Base-by-base conservation (phyloP, 2,329 filamentous ascomycete species). In the Incumbomyces delicatus region DNA sequence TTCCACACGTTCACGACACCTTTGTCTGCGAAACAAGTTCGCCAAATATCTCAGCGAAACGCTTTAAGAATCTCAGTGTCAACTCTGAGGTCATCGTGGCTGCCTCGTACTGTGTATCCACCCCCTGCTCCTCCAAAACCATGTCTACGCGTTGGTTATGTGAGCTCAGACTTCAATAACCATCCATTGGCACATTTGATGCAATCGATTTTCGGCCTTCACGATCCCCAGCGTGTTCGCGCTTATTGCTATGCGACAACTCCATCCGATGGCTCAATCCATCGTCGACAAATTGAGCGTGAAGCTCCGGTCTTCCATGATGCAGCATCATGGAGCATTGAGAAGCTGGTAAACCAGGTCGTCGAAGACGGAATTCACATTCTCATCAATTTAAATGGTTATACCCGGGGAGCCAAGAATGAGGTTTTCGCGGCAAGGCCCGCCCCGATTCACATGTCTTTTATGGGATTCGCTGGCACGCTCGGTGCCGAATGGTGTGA, bases 131-230 rank as follows among this genome's bases (percentile, higher is more conserved):
- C 92, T 1, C 92, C 92, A 1, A 75, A 72, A 36, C 88, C 89
- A 1, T 79, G 83, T 54, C 73, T 98, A n/a, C 90, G 87, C 55
- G 80, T 98, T 50, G 92, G 92, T 39, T 98, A 98, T 63, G 81
- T 98, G 32, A 96, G 92, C 2, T 96, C 92, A 0, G 92, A 98
- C 66, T 98, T 98, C 67, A 98, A 98, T 61, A 98, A 98, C 58
- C 92, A 98, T 61, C 92, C 92, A 3, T 71, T 98, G 30, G 92
- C 92, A 18, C 92, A 98, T 67, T 66, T 98, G 46, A 98, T 98
- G 92, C 92, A 98, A 68, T 96, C 92, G 1, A 89, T 96, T 5
- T 98, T 98, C 66, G 92, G 92, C 0, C 74, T 96, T 49, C 92
- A 98, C 61, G 73, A 95, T 57, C 74, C 74, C 0, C 66, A 63